phyloP scores from a whole-genome alignment of 2,329 filamentous ascomycete genomes.

The Diplocarpon mali region DNA sequence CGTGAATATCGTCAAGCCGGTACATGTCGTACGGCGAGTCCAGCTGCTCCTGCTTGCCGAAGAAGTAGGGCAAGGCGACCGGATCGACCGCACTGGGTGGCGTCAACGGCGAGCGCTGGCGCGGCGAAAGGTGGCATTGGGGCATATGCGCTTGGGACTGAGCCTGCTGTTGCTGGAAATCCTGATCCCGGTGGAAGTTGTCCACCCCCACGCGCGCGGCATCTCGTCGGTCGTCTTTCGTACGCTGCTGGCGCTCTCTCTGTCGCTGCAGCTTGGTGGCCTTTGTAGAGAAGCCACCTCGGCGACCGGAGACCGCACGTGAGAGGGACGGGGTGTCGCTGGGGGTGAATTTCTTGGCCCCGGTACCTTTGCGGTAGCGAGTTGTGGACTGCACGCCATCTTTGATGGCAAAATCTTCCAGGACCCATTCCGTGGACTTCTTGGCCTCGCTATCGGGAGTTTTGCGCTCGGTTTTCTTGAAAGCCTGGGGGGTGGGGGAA shows the following conservation, averaged over 20 bases:
- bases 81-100: slow-evolving; percentile 12
- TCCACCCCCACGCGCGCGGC: neutral
- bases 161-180: slow-evolving; percentile 2
- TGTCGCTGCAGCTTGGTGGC: slow-evolving; percentile 17
- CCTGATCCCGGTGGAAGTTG: slow-evolving; percentile 1
- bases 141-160: neutral
- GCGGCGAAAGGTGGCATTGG: slow-evolving; percentile 2
- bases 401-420: slow-evolving; percentile 57
- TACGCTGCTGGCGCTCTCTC: slow-evolving; percentile 1
- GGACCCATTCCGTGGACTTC: slow-evolving; percentile 66
- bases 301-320: slow-evolving; percentile 20
- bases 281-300: slow-evolving; percentile 17
- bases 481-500: slow-evolving; percentile 33
- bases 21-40: slow-evolving; percentile 18
- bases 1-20: slow-evolving; percentile 21
- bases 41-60: slow-evolving; percentile 13
- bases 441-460: slow-evolving; percentile 40
- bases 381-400: slow-evolving; percentile 80
- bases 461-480: slow-evolving; percentile 38
- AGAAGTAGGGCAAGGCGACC: slow-evolving; percentile 14
- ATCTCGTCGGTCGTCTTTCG: slow-evolving; percentile 3
- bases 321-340: slow-evolving; percentile 29
- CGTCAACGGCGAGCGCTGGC: slow-evolving; percentile 18
- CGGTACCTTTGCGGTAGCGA: slow-evolving; percentile 50
- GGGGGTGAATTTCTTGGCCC: slow-evolving; percentile 29